phyloP scores from a whole-genome alignment of 306 rosid species.

The Cicer pinnatifidum region DNA sequence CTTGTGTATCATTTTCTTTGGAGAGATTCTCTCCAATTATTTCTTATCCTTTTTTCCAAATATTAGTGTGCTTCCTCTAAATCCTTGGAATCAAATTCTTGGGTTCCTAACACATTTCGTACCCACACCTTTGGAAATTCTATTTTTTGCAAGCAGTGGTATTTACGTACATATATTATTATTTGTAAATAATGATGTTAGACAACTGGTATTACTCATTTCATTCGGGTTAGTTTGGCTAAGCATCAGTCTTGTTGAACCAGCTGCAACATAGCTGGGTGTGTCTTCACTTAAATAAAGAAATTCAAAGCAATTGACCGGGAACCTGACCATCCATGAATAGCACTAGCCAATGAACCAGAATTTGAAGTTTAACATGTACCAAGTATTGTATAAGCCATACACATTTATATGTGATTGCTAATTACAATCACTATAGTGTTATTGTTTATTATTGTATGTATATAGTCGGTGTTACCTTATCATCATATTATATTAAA shows the following conservation, averaged over 20 bases:
- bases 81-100: too few species aligned
- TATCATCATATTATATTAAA: not conserved
- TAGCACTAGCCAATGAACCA: not conserved
- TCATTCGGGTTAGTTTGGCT: not conserved
- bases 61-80: too few species aligned
- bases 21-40: too few species aligned
- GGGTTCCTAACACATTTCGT: not conserved
- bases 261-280: not conserved
- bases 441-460: not conserved
- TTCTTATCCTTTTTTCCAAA: too few species aligned
- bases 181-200: not conserved
- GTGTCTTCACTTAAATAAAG: not conserved
- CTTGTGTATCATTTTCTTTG: too few species aligned
- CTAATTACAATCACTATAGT: not conserved
- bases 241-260: conserved; percentile 1
- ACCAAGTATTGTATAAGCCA: not conserved
- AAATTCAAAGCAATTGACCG: not conserved
- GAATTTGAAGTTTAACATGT: not conserved
- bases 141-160: not conserved
- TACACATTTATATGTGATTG: too few species aligned
- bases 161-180: not conserved
- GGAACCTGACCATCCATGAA: conserved; percentile 4
- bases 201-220: not conserved
- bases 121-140: conserved; percentile 6
- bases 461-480: not conserved